These are phyloP conservation scores for Peniophora sp. DNA, from an alignment of 1,284 basidiomycete genomes.

Conservation along the genomic window DNA sequence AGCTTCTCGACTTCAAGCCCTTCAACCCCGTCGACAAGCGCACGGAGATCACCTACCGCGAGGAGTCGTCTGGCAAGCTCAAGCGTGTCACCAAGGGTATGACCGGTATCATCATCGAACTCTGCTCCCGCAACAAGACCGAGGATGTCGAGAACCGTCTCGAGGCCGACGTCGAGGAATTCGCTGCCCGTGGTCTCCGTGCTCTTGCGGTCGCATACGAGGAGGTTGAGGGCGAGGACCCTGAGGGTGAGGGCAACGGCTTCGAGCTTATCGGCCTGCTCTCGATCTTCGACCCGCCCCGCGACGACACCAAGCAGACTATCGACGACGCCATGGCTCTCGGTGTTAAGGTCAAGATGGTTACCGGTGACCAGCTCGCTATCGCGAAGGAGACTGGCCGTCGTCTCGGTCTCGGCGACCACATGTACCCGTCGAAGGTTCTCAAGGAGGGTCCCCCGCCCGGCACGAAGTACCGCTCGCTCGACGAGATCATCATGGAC, in stretches of 20 bases:
- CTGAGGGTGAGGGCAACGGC: constrained; percentile 83
- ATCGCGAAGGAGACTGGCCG: constrained; percentile 99
- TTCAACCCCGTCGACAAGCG: constrained; percentile 99
- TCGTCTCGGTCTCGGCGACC: constrained; percentile 91
- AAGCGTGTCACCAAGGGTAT: constrained; percentile 99
- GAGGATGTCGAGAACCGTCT: constrained; percentile 85
- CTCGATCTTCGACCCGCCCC: constrained; percentile 96
- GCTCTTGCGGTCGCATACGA: constrained; percentile 95
- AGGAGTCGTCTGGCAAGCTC: constrained; percentile 87
- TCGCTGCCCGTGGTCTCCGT: constrained; percentile 93
- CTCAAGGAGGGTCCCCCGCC: constrained; percentile 86
- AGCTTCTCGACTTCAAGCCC: constrained; percentile 96
- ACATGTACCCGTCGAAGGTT: constrained; percentile 96
- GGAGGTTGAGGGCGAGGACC: constrained; percentile 80
- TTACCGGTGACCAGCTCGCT: constrained; percentile 98
- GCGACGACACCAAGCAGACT: constrained; percentile 97
- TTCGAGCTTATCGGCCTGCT: constrained; percentile 97
- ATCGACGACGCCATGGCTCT: constrained; percentile 95
- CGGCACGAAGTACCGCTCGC: constrained; percentile 68
- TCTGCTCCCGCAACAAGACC: constrained; percentile 96
- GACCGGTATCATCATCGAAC: constrained; percentile 94
- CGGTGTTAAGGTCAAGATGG: constrained; percentile 99
- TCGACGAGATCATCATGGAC: constrained; percentile 93
- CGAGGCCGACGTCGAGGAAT: constrained; percentile 94
- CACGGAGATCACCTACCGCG: constrained; percentile 96